These are phyloP conservation scores for Pleurotus platypus DNA, from an alignment of 768 basidiomycete genomes.

Conservation along the genomic window DNA sequence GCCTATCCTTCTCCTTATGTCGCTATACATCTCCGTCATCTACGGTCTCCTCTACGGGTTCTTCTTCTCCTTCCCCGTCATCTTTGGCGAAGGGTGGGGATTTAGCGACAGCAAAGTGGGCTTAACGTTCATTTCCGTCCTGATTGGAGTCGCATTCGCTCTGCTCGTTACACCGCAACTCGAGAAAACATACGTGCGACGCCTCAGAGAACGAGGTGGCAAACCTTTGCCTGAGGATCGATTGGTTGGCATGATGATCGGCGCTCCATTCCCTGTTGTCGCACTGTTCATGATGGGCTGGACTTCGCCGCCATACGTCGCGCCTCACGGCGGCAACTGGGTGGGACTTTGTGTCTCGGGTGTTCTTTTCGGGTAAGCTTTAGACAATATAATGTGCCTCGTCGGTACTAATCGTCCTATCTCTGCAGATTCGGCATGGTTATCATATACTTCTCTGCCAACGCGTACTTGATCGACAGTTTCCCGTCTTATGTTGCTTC, in stretches of 20 bases:
- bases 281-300: slow-evolving; percentile 41
- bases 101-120: slow-evolving; percentile 34
- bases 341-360: slow-evolving; percentile 31
- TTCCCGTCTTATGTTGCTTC: slow-evolving; percentile 35
- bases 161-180: slow-evolving; percentile 28
- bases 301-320: slow-evolving; percentile 31
- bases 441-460: slow-evolving; percentile 33
- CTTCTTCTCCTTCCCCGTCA: slow-evolving; percentile 26
- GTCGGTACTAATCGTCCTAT: no score
- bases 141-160: slow-evolving; percentile 31
- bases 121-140: slow-evolving; percentile 35
- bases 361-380: slow-evolving; percentile 28
- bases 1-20: slow-evolving; percentile 41
- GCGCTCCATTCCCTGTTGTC: slow-evolving; percentile 23
- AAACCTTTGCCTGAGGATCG: slow-evolving; percentile 39
- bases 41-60: slow-evolving; percentile 28
- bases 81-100: slow-evolving; percentile 30
- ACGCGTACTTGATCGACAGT: slow-evolving; percentile 37
- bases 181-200: slow-evolving; percentile 28
- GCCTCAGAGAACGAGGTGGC: slow-evolving; percentile 28
- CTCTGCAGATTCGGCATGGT: slow-evolving; percentile 21
- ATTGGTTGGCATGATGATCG: slow-evolving; percentile 33
- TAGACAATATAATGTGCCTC: slow-evolving; percentile 11
- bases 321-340: slow-evolving; percentile 31
- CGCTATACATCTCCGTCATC: slow-evolving; percentile 40